Evolutionary conservation across 257 asterid species (phyloP).

Genomic region (Capsicum pubescens): DNA sequence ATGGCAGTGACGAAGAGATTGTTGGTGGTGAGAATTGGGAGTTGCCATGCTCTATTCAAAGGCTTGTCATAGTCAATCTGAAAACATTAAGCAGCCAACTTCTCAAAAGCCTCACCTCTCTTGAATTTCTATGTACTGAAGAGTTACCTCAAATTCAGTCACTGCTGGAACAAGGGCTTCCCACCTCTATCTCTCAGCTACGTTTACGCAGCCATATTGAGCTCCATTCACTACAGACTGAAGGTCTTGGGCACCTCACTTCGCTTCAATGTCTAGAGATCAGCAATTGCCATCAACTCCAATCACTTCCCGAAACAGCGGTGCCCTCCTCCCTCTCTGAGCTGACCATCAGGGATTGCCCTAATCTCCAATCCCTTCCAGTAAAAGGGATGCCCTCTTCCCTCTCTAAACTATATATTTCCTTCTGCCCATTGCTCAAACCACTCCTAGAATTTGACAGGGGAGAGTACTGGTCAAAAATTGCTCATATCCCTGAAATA

Average conservation of each 20-base stretch:
- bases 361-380: background rate
- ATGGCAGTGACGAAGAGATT: background rate
- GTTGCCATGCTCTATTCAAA: slow-evolving; percentile 20
- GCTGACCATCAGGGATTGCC: rapidly evolving
- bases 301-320: background rate
- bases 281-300: background rate
- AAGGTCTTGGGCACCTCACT: too few species aligned
- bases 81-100: background rate
- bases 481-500: background rate
- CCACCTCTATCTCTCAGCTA: background rate
- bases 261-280: too few species aligned
- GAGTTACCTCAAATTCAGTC: background rate
- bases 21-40: background rate
- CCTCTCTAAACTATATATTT: rapidly evolving
- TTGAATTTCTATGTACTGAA: background rate
- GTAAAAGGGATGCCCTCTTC: slow-evolving; percentile 22
- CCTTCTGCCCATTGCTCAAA: background rate
- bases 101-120: slow-evolving; percentile 27
- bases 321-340: background rate
- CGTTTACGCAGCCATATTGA: too few species aligned
- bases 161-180: background rate
- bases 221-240: too few species aligned
- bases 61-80: background rate
- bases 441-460: background rate
- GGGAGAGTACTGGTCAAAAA: slow-evolving; percentile 20